Conservation (phyloP, 768 basidiomycete species). For the Termitomyces sp. region DNA sequence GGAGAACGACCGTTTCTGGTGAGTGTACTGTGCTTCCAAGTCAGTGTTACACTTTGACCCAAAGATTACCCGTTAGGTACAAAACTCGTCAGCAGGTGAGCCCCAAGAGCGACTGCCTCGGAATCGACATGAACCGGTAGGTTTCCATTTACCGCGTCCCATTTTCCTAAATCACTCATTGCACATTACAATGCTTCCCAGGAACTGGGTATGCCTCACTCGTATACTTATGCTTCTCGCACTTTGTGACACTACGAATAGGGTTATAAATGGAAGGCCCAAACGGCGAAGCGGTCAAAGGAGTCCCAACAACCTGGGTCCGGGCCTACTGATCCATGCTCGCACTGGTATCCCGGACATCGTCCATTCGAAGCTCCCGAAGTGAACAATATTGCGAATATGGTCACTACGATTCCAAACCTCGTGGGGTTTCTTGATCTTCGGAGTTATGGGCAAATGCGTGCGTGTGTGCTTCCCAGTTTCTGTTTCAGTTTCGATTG, state of each 20-base stretch:
- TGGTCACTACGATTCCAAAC: slow-evolving; percentile 49
- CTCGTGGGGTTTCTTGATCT: slow-evolving; percentile 71
- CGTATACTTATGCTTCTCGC: background rate
- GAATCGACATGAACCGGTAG: slow-evolving; percentile 79
- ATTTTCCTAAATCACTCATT: background rate
- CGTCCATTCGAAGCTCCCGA: slow-evolving; percentile 77
- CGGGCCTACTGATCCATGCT: slow-evolving; percentile 54
- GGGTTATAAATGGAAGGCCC: slow-evolving; percentile 72
- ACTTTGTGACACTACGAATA: slow-evolving; percentile 23
- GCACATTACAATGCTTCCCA: slow-evolving; percentile 14
- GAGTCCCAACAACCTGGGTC: slow-evolving; percentile 18
- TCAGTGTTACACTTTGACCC: background rate
- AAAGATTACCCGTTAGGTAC: slow-evolving; percentile 41
- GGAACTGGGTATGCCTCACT: slow-evolving; percentile 55
- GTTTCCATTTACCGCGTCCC: slow-evolving; percentile 7
- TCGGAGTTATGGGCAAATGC: slow-evolving; percentile 81
- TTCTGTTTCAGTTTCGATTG: background rate
- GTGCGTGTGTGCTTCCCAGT: slow-evolving; percentile 38
- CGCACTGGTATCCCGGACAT: slow-evolving; percentile 73
- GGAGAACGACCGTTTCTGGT: slow-evolving; percentile 67
- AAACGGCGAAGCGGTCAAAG: slow-evolving; percentile 20
- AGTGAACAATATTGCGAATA: slow-evolving; percentile 72
- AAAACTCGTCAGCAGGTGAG: slow-evolving; percentile 65
- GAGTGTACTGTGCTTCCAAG: slow-evolving; percentile 10
- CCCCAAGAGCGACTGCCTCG: slow-evolving; percentile 51